Conservation (phyloP, 2,329 filamentous ascomycete species). For the Xylaria arbuscula region DNA sequence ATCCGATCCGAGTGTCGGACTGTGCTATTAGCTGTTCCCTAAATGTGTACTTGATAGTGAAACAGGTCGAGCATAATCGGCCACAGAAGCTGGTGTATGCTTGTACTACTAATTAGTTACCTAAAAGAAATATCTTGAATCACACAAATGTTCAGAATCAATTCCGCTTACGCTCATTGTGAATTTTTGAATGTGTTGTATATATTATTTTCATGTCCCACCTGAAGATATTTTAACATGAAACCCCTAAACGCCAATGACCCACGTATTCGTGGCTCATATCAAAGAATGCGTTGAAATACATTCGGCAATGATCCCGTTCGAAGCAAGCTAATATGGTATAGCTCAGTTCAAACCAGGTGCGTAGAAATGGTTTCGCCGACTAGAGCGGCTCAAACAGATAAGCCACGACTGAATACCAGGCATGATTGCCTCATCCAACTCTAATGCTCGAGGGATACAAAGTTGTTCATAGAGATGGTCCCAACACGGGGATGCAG, state of each 20-base stretch:
- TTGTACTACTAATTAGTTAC: conserved; percentile 24
- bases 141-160: not conserved
- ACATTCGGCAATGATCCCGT: conserved; percentile 33
- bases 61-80: conserved; percentile 16
- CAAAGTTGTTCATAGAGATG: not conserved
- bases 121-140: conserved; percentile 31
- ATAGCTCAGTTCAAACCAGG: not conserved
- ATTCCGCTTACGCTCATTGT: not conserved
- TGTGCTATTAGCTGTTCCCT: conserved; percentile 39
- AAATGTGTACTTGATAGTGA: conserved; percentile 26
- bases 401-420: not conserved
- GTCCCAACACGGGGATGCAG: not conserved
- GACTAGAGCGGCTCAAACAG: conserved; percentile 5
- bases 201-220: conserved; percentile 36
- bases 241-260: conserved; percentile 44
- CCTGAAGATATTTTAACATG: conserved; percentile 30
- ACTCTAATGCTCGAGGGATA: not conserved
- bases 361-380: conserved; percentile 10
- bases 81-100: conserved; percentile 19
- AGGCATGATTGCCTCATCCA: conserved; percentile 1
- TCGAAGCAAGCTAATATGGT: not conserved
- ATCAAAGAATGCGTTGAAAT: conserved; percentile 40
- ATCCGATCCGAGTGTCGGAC: conserved; percentile 23
- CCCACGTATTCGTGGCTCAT: conserved; percentile 39
- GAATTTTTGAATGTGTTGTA: conserved; percentile 25